Percentiles rank a stretch among this genome's conserved stretches.
These are phyloP conservation scores for Pinguiococcus pyrenoidosus DNA, from an alignment of 108 stramenopile species.

Conservation along the genomic window DNA sequence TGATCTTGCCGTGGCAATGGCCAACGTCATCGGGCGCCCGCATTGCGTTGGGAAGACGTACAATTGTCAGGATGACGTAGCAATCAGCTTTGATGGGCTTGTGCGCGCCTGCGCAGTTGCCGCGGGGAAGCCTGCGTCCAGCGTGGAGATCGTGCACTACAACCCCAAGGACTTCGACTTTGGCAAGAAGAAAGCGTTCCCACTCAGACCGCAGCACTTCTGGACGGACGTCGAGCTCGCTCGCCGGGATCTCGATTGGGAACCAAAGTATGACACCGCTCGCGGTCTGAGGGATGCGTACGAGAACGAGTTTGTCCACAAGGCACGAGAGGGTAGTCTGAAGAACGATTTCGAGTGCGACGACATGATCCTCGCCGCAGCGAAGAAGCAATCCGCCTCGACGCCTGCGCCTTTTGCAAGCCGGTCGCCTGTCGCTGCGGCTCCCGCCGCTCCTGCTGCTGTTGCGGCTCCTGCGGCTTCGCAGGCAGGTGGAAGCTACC, in stretches of 20 bases:
- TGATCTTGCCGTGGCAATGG: constrained; percentile 27
- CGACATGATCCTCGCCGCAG: constrained; percentile 11
- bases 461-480: too few relatives aligned
- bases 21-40: constrained; percentile 21
- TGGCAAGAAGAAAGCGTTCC: constrained; percentile 33
- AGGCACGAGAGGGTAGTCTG: constrained; percentile 11
- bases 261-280: constrained; percentile 9
- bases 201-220: constrained; percentile 23
- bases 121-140: constrained; percentile 19
- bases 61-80: constrained; percentile 15
- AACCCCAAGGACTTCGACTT: constrained; percentile 21
- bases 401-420: too few relatives aligned
- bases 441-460: too few relatives aligned
- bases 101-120: constrained; percentile 16
- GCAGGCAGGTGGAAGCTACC: too few relatives aligned
- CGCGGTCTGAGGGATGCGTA: constrained; percentile 17
- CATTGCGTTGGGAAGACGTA: not conserved
- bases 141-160: constrained; percentile 18
- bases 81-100: constrained; percentile 22
- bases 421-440: too few relatives aligned
- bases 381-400: too few relatives aligned
- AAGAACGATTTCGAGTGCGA: constrained; percentile 31
- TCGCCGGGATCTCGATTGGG: constrained; percentile 22
- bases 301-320: constrained; percentile 23
- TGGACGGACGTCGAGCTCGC: constrained; percentile 19